These are phyloP conservation scores for Prunus fruticosa DNA, from an alignment of 306 rosid species.

Conservation along the genomic window DNA sequence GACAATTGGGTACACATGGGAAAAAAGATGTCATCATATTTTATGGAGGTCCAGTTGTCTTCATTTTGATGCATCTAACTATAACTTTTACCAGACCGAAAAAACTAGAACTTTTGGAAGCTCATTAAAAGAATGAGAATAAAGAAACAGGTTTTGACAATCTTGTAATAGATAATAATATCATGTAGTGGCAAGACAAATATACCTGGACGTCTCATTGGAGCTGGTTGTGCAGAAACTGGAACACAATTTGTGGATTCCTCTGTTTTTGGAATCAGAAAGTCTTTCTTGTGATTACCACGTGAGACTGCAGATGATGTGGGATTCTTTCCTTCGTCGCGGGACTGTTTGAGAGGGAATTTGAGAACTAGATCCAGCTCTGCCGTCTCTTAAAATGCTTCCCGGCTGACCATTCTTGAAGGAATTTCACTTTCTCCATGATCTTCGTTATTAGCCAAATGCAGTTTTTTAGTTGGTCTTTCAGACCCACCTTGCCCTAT, in stretches of 20 bases:
- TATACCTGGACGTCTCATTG: constrained; percentile 37
- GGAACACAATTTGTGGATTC: constrained; percentile 9
- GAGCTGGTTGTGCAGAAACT: constrained; percentile 20
- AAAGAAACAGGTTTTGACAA: background rate
- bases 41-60: background rate
- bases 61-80: constrained; percentile 4
- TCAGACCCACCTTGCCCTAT: constrained; percentile 17
- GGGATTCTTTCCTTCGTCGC: constrained; percentile 19
- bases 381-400: constrained; percentile 16
- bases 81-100: background rate
- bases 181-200: constrained; percentile 4
- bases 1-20: too few relatives aligned
- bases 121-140: background rate
- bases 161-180: background rate
- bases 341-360: constrained; percentile 15
- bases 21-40: background rate
- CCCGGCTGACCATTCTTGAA: constrained; percentile 4
- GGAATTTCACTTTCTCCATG: constrained; percentile 22
- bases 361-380: constrained; percentile 22
- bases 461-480: constrained; percentile 31
- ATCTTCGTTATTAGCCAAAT: constrained; percentile 30
- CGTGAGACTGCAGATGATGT: background rate
- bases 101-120: background rate
- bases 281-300: constrained; percentile 11
- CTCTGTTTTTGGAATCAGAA: constrained; percentile 19